Base-by-base conservation (phyloP, 129 eudicot species). In the Silybum marianum region DNA sequence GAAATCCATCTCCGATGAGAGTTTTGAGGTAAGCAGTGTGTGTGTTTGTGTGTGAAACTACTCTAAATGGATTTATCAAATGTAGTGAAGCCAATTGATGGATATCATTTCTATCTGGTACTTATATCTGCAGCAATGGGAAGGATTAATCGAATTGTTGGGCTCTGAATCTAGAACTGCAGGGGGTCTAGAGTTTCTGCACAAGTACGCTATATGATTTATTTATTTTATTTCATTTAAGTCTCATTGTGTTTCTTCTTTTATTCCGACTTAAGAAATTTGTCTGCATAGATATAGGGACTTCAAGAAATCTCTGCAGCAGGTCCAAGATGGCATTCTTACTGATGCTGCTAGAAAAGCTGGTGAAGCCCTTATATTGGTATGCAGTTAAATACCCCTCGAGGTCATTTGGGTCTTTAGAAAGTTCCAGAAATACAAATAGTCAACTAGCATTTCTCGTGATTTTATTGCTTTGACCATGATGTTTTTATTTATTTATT, bases 131-230 rank as follows among this genome's bases (percentile, higher is more conserved):
- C 90, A 95, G 99, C 99, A 92, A 88, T 95, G 99, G 99, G 99
- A 95, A 87, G 98, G 99, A 83, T 82, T 95, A 67, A 93, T 95
- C 23, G 99, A 95, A 77, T 78, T 95, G 78, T 79, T 95, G 85
- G 98, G 97, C 39, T 87, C 95, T 30, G 97, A 95, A 72, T 85
- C 95, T 65, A 87, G 85, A 77, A 87, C 91, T 39, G 98, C 91
- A 67, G 99, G 95, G 25, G 95, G 99, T 71, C 97, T 95, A 51
- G 98, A 95, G 77, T 95, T 95, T 76, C 84, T 95, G 80, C 93
- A 88, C 86, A 95, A 83, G 99, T 95, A 93, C 13, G 93, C 70
- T 48, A 13, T 48, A 13, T 30, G 18, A 81, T 24, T 23, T 76
- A 36, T 78, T 34, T 79, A 21, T 81, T 7, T 58, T 22, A 19